These are phyloP conservation scores for Fusarium secorum DNA, from an alignment of 2,329 filamentous ascomycete genomes.

Conservation along the genomic window DNA sequence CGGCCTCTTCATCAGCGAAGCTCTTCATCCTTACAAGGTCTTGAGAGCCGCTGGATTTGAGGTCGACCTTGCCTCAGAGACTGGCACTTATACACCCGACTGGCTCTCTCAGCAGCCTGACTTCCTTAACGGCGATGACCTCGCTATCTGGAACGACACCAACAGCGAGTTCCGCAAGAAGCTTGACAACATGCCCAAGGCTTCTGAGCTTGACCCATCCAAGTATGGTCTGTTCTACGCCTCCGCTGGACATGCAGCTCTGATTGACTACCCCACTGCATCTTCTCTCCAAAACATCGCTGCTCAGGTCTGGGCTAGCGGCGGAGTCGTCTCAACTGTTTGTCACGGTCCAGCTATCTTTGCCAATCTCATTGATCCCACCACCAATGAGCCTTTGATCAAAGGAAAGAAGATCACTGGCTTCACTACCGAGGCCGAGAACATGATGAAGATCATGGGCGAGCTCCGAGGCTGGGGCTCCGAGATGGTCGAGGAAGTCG, in stretches of 20 bases:
- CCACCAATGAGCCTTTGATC: conserved; percentile 10
- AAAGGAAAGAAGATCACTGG: conserved; percentile 9
- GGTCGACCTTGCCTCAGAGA: conserved; percentile 6
- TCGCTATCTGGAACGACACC: conserved; percentile 47
- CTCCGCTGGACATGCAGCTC: conserved; percentile 17
- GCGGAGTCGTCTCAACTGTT: conserved; percentile 4
- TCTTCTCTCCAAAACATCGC: conserved; percentile 1
- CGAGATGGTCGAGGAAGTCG: conserved; percentile 8
- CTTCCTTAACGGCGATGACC: conserved; percentile 15
- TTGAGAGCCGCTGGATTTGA: conserved; percentile 7
- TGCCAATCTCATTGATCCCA: conserved; percentile 1
- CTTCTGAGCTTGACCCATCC: conserved; percentile 41
- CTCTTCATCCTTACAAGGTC: conserved; percentile 12
- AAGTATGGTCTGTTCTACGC: conserved; percentile 32
- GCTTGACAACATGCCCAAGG: conserved; percentile 52
- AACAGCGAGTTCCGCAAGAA: conserved; percentile 55
- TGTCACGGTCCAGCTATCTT: conserved; percentile 13
- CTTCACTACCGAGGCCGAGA: conserved; percentile 6
- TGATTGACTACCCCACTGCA: conserved; percentile 16
- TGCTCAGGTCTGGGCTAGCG: conserved; percentile 2
- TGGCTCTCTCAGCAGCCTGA: conserved; percentile 15
- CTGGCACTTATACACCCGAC: conserved; percentile 2
- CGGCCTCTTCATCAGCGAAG: conserved; percentile 5
- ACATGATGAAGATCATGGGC: conserved; percentile 3
- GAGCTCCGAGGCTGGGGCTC: neutral